Evolutionary conservation across 352 stramenopile species (phyloP).

Genomic region (Phytophthora niederhauseri): DNA sequence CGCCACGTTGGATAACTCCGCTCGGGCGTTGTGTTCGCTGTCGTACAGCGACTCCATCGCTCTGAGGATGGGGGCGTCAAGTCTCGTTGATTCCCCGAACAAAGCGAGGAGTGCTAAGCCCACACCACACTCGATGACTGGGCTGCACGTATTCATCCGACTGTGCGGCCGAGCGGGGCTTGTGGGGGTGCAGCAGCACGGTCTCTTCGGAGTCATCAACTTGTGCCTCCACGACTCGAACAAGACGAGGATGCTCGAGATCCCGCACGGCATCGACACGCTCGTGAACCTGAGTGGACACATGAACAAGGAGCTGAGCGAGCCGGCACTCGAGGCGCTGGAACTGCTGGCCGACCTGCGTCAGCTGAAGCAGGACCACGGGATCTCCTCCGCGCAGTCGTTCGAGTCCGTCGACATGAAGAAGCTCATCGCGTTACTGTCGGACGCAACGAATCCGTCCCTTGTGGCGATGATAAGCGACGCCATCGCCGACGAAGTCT

Average conservation of each 20-base stretch:
- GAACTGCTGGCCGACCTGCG: conserved; percentile 79
- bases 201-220: conserved; percentile 82
- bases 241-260: conserved; percentile 76
- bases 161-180: conserved; percentile 42
- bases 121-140: conserved; percentile 29
- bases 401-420: conserved; percentile 62
- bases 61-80: conserved; percentile 47
- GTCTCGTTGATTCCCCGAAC: conserved; percentile 6
- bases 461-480: conserved; percentile 76
- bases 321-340: conserved; percentile 75
- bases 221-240: conserved; percentile 86
- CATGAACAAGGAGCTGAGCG: conserved; percentile 60
- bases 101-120: conserved; percentile 15
- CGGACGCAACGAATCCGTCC: conserved; percentile 52
- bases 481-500: conserved; percentile 82
- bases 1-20: conserved; percentile 63
- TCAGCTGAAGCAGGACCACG: conserved; percentile 43
- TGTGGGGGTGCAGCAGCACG: conserved; percentile 59
- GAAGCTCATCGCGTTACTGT: conserved; percentile 71
- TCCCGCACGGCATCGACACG: conserved; percentile 78
- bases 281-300: conserved; percentile 78
- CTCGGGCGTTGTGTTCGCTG: conserved; percentile 77
- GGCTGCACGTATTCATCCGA: conserved; percentile 54
- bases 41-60: conserved; percentile 87
- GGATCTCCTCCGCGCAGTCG: conserved; percentile 32